These are phyloP conservation scores for Plasmodium knowlesi DNA, from an alignment of 169 alveolate species.

Conservation along the genomic window DNA sequence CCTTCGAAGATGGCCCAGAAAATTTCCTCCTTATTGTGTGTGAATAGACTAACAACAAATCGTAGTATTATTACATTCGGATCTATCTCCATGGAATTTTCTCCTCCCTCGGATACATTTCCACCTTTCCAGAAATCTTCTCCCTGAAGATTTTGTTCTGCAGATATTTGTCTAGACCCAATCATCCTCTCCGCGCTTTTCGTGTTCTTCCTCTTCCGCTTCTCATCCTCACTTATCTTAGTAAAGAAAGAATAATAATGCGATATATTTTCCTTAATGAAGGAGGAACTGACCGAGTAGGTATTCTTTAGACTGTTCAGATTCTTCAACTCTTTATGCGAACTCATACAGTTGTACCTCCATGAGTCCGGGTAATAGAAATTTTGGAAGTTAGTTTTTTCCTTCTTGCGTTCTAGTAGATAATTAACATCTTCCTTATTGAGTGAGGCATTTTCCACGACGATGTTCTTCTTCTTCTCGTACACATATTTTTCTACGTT, in stretches of 20 bases:
- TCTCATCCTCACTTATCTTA: conserved; percentile 42
- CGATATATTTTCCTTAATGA: conserved; percentile 45
- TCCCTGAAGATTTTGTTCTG: neutral
- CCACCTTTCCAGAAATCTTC: conserved; percentile 35
- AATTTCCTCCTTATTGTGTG: conserved; percentile 47
- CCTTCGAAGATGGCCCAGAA: conserved; percentile 50
- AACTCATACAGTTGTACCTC: conserved; percentile 72
- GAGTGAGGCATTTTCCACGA: neutral
- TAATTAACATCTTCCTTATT: conserved; percentile 18
- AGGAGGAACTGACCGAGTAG: conserved; percentile 30
- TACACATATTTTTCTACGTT: conserved; percentile 68
- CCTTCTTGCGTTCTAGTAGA: conserved; percentile 15
- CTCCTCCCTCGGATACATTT: neutral
- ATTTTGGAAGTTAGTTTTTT: conserved; percentile 25
- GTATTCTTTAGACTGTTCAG: conserved; percentile 28
- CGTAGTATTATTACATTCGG: conserved; percentile 15
- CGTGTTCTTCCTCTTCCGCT: conserved; percentile 29
- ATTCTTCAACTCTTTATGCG: conserved; percentile 50
- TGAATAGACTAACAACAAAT: conserved; percentile 39
- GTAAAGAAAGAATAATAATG: conserved; percentile 39
- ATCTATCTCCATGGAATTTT: neutral
- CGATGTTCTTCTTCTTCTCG: conserved; percentile 38
- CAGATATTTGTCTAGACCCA: neutral
- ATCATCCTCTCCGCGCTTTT: neutral
- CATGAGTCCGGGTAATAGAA: conserved; percentile 49